These are phyloP conservation scores for Rhexocercosporidium sp. DNA, from an alignment of 2,329 filamentous ascomycete species.

Conservation along the genomic window DNA sequence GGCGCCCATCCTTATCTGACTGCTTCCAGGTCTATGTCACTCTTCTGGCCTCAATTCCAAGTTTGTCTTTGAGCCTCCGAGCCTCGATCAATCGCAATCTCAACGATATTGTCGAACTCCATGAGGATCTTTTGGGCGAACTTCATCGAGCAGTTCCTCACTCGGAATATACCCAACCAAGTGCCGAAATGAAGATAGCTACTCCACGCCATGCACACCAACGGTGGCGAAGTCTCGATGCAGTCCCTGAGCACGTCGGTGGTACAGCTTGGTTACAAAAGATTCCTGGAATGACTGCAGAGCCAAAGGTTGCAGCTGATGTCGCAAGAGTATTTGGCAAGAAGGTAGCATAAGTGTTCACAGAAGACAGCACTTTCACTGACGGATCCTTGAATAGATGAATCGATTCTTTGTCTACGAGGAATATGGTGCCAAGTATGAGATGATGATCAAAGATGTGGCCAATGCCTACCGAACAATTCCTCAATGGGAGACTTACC, in stretches of 20 bases:
- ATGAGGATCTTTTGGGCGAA: slow-evolving; percentile 79
- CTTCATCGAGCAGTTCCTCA: slow-evolving; percentile 74
- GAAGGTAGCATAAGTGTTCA: slow-evolving; percentile 50
- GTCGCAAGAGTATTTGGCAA: slow-evolving; percentile 65
- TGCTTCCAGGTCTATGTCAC: slow-evolving; percentile 70
- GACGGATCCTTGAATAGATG: slow-evolving; percentile 59
- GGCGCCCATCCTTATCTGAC: slow-evolving; percentile 65
- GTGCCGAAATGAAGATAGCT: slow-evolving; percentile 29
- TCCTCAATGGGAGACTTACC: slow-evolving; percentile 78
- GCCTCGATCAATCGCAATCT: slow-evolving; percentile 80
- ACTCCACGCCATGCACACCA: slow-evolving; percentile 41
- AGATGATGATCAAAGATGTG: slow-evolving; percentile 81
- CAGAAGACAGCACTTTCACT: background rate
- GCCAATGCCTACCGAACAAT: slow-evolving; percentile 70
- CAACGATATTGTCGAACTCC: slow-evolving; percentile 79
- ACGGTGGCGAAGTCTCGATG: slow-evolving; percentile 52
- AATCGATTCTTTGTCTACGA: slow-evolving; percentile 85
- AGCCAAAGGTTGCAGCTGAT: slow-evolving; percentile 63
- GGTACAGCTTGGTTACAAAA: slow-evolving; percentile 51
- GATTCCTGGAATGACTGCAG: slow-evolving; percentile 58
- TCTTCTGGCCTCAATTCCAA: slow-evolving; percentile 73
- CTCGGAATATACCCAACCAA: slow-evolving; percentile 63
- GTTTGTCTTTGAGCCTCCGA: slow-evolving; percentile 66
- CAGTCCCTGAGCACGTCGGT: slow-evolving; percentile 42
- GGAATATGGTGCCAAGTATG: slow-evolving; percentile 90